Evolutionary conservation across 2,329 filamentous ascomycete genomes (phyloP).

Genomic region (Xylariaceae sp.): DNA sequence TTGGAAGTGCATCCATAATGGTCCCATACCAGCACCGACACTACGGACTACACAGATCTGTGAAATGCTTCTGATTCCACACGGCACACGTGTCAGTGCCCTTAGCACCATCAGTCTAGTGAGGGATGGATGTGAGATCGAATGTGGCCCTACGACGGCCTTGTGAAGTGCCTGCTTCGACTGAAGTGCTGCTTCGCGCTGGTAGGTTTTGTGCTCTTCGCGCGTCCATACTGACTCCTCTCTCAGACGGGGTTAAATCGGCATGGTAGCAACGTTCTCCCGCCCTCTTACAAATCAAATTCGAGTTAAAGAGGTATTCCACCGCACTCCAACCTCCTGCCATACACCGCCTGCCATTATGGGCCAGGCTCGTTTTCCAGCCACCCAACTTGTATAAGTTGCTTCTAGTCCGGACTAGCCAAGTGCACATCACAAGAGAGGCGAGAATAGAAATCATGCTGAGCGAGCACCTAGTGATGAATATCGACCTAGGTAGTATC

Average conservation of each 20-base stretch:
- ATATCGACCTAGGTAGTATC: not conserved
- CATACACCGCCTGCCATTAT: constrained; percentile 7
- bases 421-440: too few species aligned
- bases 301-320: constrained; percentile 2
- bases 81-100: not conserved
- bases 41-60: not conserved
- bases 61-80: not conserved
- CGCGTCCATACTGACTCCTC: not conserved
- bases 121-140: not conserved
- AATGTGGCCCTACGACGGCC: not conserved
- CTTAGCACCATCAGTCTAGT: not conserved
- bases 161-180: not conserved
- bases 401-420: not conserved
- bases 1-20: too few species aligned
- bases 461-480: too few species aligned
- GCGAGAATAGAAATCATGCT: too few species aligned
- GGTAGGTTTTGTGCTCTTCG: not conserved
- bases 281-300: constrained; percentile 20
- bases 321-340: constrained; percentile 13
- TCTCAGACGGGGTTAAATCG: not conserved
- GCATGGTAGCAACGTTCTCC: not conserved
- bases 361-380: constrained; percentile 4
- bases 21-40: too few species aligned
- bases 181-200: not conserved
- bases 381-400: constrained; percentile 4